phyloP scores from a whole-genome alignment of 2,329 filamentous ascomycete genomes.

The Hypoxylon sp. region DNA sequence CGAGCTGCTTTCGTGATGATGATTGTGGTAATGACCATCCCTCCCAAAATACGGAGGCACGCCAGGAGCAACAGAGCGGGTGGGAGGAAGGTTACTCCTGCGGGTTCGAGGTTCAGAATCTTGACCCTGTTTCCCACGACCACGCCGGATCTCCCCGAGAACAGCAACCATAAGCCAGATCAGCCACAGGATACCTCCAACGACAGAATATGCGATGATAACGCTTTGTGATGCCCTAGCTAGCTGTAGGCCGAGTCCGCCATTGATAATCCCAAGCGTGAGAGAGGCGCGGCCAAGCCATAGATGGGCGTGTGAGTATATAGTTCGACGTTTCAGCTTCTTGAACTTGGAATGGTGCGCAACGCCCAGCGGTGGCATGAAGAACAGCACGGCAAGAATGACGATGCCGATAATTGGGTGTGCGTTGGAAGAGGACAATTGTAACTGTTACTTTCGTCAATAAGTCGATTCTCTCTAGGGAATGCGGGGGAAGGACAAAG shows the following conservation, averaged over 20 bases:
- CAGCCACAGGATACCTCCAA: constrained; percentile 57
- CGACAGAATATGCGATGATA: constrained; percentile 58
- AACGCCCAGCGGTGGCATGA: constrained; percentile 61
- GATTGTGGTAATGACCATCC: constrained; percentile 31
- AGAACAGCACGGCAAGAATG: constrained; percentile 57
- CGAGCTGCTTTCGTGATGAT: not conserved
- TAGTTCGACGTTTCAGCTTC: constrained; percentile 55
- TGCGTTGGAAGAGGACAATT: constrained; percentile 54
- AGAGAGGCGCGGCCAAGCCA: constrained; percentile 60
- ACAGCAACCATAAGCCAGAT: constrained; percentile 58
- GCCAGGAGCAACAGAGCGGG: not conserved
- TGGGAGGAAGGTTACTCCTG: constrained; percentile 7
- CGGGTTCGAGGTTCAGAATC: not conserved
- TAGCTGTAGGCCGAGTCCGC: constrained; percentile 61
- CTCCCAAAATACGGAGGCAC: constrained; percentile 15
- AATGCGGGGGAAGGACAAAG: constrained; percentile 8
- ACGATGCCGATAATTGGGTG: constrained; percentile 65
- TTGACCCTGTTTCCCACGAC: constrained; percentile 15
- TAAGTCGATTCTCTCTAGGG: not conserved
- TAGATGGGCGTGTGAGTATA: constrained; percentile 62
- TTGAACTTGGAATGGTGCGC: constrained; percentile 62
- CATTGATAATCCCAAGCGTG: constrained; percentile 62
- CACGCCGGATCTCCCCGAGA: constrained; percentile 52
- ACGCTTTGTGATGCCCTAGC: constrained; percentile 50
- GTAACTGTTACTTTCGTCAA: constrained; percentile 49